Percentiles rank a stretch among this genome's conserved stretches.
phyloP scores from a whole-genome alignment of 1,139 yeast species.

The Pichia sp. region DNA sequence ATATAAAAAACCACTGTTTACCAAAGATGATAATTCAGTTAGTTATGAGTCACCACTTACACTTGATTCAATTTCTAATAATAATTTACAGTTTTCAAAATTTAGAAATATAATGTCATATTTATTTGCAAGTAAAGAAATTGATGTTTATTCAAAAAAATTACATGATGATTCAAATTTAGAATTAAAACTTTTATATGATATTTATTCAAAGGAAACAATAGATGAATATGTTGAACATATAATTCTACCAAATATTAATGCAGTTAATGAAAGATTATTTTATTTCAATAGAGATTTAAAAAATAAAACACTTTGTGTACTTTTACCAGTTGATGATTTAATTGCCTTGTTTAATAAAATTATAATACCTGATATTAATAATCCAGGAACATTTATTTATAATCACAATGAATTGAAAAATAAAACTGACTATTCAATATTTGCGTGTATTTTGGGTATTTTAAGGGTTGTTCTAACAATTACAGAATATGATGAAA shows the following conservation, averaged over 20 bases:
- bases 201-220: slow-evolving; percentile 5
- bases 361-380: slow-evolving; percentile 8
- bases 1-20: slow-evolving; percentile 10
- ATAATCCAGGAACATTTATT: slow-evolving; percentile 1
- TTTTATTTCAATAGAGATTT: slow-evolving; percentile 14
- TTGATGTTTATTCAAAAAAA: neutral
- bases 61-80: slow-evolving; percentile 5
- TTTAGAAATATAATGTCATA: slow-evolving; percentile 7
- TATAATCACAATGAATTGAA: neutral
- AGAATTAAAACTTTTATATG: slow-evolving; percentile 1
- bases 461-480: neutral
- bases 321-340: slow-evolving; percentile 10
- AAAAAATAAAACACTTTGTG: slow-evolving; percentile 10
- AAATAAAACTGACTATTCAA: slow-evolving; percentile 7
- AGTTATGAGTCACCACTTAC: slow-evolving; percentile 9
- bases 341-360: slow-evolving; percentile 7
- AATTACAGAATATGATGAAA: slow-evolving; percentile 2
- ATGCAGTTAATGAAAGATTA: slow-evolving; percentile 19
- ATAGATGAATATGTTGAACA: slow-evolving; percentile 9
- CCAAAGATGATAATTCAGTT: slow-evolving; percentile 12
- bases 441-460: slow-evolving; percentile 5
- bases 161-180: neutral
- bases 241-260: slow-evolving; percentile 12
- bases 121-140: slow-evolving; percentile 11
- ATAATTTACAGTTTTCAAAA: slow-evolving; percentile 6